Evolutionary conservation across 495 filamentous ascomycete species (phyloP).

Genomic region (Hamigera avellanea): DNA sequence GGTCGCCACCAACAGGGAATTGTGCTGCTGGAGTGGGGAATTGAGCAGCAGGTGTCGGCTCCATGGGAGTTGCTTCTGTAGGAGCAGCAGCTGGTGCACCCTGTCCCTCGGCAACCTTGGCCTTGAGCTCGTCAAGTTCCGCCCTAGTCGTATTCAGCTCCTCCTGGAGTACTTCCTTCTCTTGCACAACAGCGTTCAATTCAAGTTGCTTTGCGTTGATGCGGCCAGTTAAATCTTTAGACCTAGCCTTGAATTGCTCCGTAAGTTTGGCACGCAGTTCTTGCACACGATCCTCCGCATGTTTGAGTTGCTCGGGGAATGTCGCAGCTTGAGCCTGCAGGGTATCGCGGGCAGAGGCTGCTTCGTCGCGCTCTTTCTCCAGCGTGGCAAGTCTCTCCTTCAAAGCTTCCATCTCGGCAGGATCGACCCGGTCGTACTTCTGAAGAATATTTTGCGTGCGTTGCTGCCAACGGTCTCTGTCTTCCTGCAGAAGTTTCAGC

Average conservation of each 20-base stretch:
- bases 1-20: constrained; percentile 15
- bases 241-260: constrained; percentile 49
- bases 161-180: constrained; percentile 38
- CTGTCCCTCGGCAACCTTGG: constrained; percentile 21
- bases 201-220: constrained; percentile 40
- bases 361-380: constrained; percentile 59
- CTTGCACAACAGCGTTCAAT: constrained; percentile 29
- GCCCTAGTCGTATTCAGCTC: constrained; percentile 35
- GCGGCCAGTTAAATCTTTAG: constrained; percentile 36
- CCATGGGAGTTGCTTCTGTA: constrained; percentile 13
- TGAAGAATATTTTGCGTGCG: constrained; percentile 87
- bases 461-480: constrained; percentile 86
- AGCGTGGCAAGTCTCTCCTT: constrained; percentile 57
- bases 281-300: constrained; percentile 35
- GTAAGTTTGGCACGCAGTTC: constrained; percentile 41
- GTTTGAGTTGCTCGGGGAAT: constrained; percentile 39
- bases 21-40: constrained; percentile 19
- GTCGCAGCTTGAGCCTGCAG: constrained; percentile 41
- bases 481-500: constrained; percentile 70
- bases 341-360: constrained; percentile 42
- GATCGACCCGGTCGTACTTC: constrained; percentile 92
- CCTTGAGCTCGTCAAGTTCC: constrained; percentile 28
- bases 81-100: constrained; percentile 8
- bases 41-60: constrained; percentile 30
- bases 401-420: constrained; percentile 76